Percentiles rank a stretch among this genome's conserved stretches.
phyloP scores from a whole-genome alignment of 1,284 basidiomycete genomes.

The Austroboletus rostrupii region DNA sequence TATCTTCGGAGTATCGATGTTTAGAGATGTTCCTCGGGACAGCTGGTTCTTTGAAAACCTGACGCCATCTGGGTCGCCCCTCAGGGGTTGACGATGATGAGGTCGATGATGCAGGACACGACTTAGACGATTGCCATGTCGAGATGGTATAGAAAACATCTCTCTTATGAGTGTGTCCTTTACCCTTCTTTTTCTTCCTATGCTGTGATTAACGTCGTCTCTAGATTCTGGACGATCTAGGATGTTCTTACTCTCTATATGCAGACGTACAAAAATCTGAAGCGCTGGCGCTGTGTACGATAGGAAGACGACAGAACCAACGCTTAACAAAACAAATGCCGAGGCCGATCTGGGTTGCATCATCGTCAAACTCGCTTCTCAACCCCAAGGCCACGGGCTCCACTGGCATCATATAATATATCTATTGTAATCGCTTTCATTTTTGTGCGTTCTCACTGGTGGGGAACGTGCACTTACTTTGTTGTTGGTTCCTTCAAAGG shows the following conservation, averaged over 20 bases:
- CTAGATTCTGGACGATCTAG: conserved; percentile 10
- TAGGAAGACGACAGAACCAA: conserved; percentile 8
- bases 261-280: not conserved
- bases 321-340: not conserved
- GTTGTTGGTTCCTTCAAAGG: not conserved
- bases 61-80: not conserved
- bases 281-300: conserved; percentile 25
- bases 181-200: not conserved
- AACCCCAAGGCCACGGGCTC: not conserved
- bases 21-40: not conserved
- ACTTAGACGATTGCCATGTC: conserved; percentile 9
- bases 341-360: not conserved
- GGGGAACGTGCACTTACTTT: conserved; percentile 1
- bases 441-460: conserved; percentile 4
- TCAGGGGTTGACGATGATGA: not conserved
- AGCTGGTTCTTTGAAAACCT: conserved; percentile 13
- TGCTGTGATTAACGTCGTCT: not conserved
- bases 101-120: not conserved
- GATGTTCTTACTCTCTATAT: not conserved
- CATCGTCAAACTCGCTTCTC: not conserved
- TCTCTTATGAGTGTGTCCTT: not conserved
- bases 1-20: conserved; percentile 9
- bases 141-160: not conserved
- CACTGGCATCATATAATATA: conserved; percentile 1
- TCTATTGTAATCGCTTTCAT: conserved; percentile 6